These are phyloP conservation scores for Calcarisporium arbuscula DNA, from an alignment of 2,329 filamentous ascomycete genomes.

Conservation along the genomic window DNA sequence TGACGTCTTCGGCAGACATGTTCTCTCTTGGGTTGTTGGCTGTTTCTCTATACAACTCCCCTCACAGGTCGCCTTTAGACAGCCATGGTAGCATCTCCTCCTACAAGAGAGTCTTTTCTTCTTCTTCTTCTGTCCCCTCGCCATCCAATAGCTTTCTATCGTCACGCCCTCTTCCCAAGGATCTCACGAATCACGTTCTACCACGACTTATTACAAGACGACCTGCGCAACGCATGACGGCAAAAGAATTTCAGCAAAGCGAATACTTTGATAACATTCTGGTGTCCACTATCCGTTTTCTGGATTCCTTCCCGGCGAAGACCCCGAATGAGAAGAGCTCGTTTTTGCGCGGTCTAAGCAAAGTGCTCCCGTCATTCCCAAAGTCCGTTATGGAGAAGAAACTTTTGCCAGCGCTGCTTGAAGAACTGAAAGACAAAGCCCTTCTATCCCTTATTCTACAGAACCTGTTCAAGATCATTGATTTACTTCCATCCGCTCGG, in stretches of 20 bases:
- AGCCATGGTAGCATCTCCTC: conserved; percentile 72
- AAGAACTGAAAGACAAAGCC: conserved; percentile 90
- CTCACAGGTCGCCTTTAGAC: conserved; percentile 80
- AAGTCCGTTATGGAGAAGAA: conserved; percentile 94
- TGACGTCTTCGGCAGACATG: conserved; percentile 80
- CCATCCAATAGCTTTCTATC: conserved; percentile 79
- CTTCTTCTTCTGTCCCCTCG: conserved; percentile 72
- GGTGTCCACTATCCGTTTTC: conserved; percentile 90
- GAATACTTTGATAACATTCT: conserved; percentile 96
- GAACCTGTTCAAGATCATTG: conserved; percentile 86
- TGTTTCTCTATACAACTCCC: conserved; percentile 88
- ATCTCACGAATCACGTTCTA: conserved; percentile 68
- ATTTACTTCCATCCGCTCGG: conserved; percentile 68
- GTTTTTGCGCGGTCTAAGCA: conserved; percentile 82
- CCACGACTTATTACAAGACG: conserved; percentile 81
- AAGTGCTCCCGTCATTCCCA: conserved; percentile 86
- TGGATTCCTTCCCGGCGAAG: conserved; percentile 87
- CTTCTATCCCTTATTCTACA: conserved; percentile 79
- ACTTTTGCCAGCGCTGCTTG: conserved; percentile 77
- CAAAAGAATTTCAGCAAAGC: conserved; percentile 88
- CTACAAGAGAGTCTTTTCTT: conserved; percentile 79
- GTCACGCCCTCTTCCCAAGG: conserved; percentile 70
- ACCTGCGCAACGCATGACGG: conserved; percentile 80
- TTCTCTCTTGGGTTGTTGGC: conserved; percentile 89
- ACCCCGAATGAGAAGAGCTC: conserved; percentile 84